Base-by-base conservation (phyloP, 371 early-diverging fungal species). In the Mucor ambiguus region DNA sequence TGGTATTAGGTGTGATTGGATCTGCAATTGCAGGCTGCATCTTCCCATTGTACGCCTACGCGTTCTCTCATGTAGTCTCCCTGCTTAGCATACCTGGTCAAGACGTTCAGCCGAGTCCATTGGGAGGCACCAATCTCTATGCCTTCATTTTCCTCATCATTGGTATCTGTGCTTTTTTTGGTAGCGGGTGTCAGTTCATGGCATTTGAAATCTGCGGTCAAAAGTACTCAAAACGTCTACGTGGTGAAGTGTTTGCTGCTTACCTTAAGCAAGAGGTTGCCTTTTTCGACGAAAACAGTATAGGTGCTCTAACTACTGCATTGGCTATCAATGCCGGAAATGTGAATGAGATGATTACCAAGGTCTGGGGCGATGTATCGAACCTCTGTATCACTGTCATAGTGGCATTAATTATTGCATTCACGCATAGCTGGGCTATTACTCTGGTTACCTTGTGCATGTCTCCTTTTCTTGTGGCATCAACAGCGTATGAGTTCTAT, bases 281-380 rank as follows among this genome's bases (percentile, higher is more conserved):
- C 3, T 97, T 84, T 76, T 97, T 92, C 76, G 97, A 97, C 77
- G 86, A 87, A 38, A 88, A 96, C 80, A 85, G 80, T 32, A 87
- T 89, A 24, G 96, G 97, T 54, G 92, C 90, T 12, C 76, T 96
- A 29, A 89, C 94, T 3, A 78, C 94, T 18, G 86, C 89, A 38
- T 81, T 97, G 54, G 89, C 95, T 14, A 84, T 89, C 24, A 95
- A 96, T 71, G 91, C 96, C 9, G 77, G 84, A 61, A 83, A 83
- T 63, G 81, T 88, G 60, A 80, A 86, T 56, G 85, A 89, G 43
- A 71, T 91, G 63, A 85, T 95, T 33, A 85, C 89, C 56, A 89
- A 84, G 61, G 73, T 88, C 5, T 76, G 87, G 72, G 89, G 90
- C 52, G 81, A 85, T 61, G 59, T 87, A 18, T 66, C 90, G 20